Evolutionary conservation across 805 yeast genomes (phyloP).

Genomic region (Candida sanyiensis): DNA sequence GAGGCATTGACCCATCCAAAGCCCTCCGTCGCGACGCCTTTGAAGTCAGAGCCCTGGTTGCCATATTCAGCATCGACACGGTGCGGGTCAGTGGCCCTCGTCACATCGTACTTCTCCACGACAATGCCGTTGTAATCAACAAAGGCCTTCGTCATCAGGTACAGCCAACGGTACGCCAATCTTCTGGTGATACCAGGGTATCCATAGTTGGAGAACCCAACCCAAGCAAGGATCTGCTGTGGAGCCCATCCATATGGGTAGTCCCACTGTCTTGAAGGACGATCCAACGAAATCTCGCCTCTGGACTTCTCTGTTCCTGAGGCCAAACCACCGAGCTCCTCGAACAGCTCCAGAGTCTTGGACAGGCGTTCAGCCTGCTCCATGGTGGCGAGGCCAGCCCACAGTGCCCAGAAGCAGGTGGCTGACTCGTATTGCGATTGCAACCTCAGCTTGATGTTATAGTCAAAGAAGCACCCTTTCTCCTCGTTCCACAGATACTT

Average conservation of each 20-base stretch:
- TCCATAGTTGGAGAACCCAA: constrained; percentile 72
- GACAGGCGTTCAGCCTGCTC: constrained; percentile 68
- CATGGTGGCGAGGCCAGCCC: constrained; percentile 66
- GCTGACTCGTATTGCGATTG: constrained; percentile 76
- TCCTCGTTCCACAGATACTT: constrained; percentile 81
- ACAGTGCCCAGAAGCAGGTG: constrained; percentile 87
- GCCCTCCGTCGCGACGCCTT: constrained; percentile 93
- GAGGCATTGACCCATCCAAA: constrained; percentile 98
- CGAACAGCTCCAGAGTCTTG: constrained; percentile 61
- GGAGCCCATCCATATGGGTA: constrained; percentile 99
- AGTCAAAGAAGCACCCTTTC: constrained; percentile 77
- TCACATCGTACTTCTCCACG: constrained; percentile 91
- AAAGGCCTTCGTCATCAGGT: constrained; percentile 80
- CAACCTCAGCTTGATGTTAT: constrained; percentile 51
- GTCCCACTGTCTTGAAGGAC: constrained; percentile 97
- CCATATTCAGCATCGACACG: constrained; percentile 95
- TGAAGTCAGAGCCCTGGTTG: constrained; percentile 88
- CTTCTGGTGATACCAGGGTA: constrained; percentile 59
- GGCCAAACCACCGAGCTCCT: constrained; percentile 82
- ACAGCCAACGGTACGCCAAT: constrained; percentile 83
- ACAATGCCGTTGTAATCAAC: constrained; percentile 92
- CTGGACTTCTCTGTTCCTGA: constrained; percentile 75
- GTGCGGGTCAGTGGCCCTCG: constrained; percentile 78
- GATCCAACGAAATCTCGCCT: constrained; percentile 58
- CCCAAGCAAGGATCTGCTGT: constrained; percentile 93